Percentiles rank a stretch among this genome's conserved stretches.
Evolutionary conservation across 805 yeast species (phyloP).

Genomic region (Wickerhamomyces bisporus): DNA sequence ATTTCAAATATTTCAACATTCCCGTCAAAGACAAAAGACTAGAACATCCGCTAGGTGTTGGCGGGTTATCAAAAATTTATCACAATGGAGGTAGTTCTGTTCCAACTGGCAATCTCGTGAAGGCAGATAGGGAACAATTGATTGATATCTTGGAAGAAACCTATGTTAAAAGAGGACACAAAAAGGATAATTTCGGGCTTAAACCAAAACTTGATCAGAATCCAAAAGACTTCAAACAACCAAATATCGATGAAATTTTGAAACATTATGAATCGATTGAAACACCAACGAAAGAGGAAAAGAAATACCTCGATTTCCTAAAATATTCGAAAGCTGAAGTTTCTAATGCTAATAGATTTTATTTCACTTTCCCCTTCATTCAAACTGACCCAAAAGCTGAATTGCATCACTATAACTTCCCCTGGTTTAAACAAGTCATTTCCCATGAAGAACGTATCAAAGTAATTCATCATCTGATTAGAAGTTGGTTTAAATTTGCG

Average conservation of each 20-base stretch:
- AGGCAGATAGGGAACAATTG: conserved; percentile 6
- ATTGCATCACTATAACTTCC: conserved; percentile 28
- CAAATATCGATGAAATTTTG: conserved; percentile 12
- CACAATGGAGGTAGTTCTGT: conserved; percentile 4
- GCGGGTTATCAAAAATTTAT: conserved; percentile 16
- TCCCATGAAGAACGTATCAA: conserved; percentile 25
- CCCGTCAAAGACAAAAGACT: conserved; percentile 21
- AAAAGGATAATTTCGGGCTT: conserved; percentile 14
- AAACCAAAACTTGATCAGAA: conserved; percentile 11
- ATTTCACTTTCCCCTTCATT: conserved; percentile 25
- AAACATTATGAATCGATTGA: conserved; percentile 9
- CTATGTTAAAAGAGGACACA: conserved; percentile 2
- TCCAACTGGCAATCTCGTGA: conserved; percentile 4
- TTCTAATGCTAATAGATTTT: conserved; percentile 18
- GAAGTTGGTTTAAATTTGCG: conserved; percentile 52
- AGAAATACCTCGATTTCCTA: conserved; percentile 21
- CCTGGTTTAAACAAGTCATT: conserved; percentile 26
- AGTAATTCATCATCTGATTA: conserved; percentile 40
- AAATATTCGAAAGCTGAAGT: conserved; percentile 22
- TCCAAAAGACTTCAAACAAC: conserved; percentile 13
- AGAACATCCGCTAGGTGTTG: conserved; percentile 16
- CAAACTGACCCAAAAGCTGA: conserved; percentile 21
- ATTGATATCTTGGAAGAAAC: conserved; percentile 4
- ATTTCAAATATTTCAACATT: conserved; percentile 21
- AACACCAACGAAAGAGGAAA: conserved; percentile 16